Base-by-base conservation (phyloP, 352 stramenopile species). In the Globisporangium apiculatum region DNA sequence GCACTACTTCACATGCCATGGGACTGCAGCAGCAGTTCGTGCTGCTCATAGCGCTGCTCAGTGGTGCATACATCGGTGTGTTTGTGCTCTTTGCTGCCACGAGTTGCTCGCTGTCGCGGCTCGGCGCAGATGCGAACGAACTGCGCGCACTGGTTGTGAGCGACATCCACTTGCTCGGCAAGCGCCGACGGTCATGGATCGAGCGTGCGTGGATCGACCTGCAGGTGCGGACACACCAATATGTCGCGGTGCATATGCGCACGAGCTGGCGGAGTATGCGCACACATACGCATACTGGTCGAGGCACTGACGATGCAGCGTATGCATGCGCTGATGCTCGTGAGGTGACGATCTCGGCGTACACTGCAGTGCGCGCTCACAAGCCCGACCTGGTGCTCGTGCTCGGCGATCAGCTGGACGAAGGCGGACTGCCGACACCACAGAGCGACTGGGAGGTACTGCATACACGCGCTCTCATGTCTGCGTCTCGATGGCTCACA, bases 141-240 rank as follows among this genome's bases (percentile, higher is more conserved):
- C 48, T 84, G 31, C 75, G 63, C 12, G 73, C 75, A 55, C 64
- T 93, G 35, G 65, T 90, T 6, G 67, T 90, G 53, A 82, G 73
- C 64, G 83, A 93, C 62, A 68, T 91, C 5, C 83, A 93, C 58
- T 45, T 93, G 45, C 67, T 93, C 15, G 83, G 83, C 57, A 86
- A 89, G 47, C 68, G 83, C 4, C 67, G 79, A 5, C 79, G 83
- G 14, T 71, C 65, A 15, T 70, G 61, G 55, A 61, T 85, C 31
- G 77, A 90, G 61, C 76, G 79, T 36, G 40, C 72, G 5, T 93
- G 83, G 83, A 76, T 86, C 48, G 83, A 93, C 60, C 88, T 71
- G 79, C 83, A 93, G 49, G 71, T 76, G 24, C 31, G 46, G 24
- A 31, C 24, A 31, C 24, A 31, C 24, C 24, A 31, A 31, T 31